Evolutionary conservation across 345 rosid genomes (phyloP).

Genomic region (Noccaea caerulescens): DNA sequence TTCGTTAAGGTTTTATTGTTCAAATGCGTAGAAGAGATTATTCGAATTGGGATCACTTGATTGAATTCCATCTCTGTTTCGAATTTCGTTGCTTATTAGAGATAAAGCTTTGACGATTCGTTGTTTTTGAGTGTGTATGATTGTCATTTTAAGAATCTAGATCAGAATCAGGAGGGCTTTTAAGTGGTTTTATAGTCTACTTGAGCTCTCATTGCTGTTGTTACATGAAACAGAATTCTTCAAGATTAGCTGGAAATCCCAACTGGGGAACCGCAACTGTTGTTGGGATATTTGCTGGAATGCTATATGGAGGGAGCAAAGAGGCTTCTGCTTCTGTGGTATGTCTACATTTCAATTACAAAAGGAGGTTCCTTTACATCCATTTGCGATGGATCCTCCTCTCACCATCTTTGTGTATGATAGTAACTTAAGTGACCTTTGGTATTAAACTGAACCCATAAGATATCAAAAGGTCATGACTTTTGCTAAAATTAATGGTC

Average conservation of each 20-base stretch:
- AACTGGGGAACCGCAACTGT: slow-evolving; percentile 92
- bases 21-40: not conserved
- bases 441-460: not conserved
- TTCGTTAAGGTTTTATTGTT: slow-evolving; percentile 7
- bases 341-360: slow-evolving; percentile 37
- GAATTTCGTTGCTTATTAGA: slow-evolving; percentile 2
- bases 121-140: not conserved
- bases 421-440: slow-evolving; percentile 8
- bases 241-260: slow-evolving; percentile 68
- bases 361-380: not conserved
- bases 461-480: not conserved
- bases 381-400: not conserved
- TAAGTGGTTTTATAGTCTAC: slow-evolving; percentile 15
- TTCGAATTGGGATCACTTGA: not conserved
- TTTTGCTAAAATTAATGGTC: not conserved
- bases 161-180: not conserved
- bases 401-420: not conserved
- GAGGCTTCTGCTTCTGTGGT: slow-evolving; percentile 95
- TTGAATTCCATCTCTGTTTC: not conserved
- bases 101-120: not conserved
- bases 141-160: slow-evolving; percentile 1
- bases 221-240: slow-evolving; percentile 49
- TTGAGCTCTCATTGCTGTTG: slow-evolving; percentile 16
- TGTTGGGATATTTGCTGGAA: slow-evolving; percentile 84
- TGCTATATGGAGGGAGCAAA: slow-evolving; percentile 93